phyloP scores from a whole-genome alignment of 129 eudicot genomes.

The Flaveria bidentis region DNA sequence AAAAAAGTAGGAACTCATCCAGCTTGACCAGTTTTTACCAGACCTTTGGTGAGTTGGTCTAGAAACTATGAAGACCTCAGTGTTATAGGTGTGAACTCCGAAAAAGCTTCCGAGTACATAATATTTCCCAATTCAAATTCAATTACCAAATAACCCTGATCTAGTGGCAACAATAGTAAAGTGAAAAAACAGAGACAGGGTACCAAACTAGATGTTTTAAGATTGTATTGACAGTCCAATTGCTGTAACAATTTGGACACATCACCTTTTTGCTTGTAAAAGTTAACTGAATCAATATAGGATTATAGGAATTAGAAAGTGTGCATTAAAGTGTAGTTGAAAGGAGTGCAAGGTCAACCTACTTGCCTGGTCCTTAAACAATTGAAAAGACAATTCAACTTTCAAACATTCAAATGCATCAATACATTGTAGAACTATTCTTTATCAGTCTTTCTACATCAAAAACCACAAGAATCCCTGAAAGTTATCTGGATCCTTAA shows the following conservation, averaged over 20 bases:
- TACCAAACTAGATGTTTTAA: neutral
- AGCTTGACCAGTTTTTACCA: neutral
- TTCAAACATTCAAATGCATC: conserved; percentile 2
- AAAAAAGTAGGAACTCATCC: neutral
- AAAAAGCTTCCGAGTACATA: neutral
- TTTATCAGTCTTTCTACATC: neutral
- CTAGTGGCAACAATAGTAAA: neutral
- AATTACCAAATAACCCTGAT: neutral
- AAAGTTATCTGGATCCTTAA: conserved; percentile 3
- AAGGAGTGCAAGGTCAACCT: neutral
- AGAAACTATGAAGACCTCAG: neutral
- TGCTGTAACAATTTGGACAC: neutral
- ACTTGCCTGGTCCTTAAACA: neutral
- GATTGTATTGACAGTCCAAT: neutral
- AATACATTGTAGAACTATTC: neutral
- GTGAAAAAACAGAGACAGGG: neutral
- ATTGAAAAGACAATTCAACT: neutral
- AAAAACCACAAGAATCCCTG: neutral
- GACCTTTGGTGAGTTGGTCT: neutral
- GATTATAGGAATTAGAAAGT: neutral
- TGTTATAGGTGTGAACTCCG: neutral
- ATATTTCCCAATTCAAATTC: neutral
- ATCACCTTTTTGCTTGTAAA: conserved; percentile 8
- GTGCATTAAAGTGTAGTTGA: neutral
- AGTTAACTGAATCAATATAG: neutral